Base-by-base conservation (phyloP, 176 grass and related monocot species). In the Rhipidocladum racemiflorum region DNA sequence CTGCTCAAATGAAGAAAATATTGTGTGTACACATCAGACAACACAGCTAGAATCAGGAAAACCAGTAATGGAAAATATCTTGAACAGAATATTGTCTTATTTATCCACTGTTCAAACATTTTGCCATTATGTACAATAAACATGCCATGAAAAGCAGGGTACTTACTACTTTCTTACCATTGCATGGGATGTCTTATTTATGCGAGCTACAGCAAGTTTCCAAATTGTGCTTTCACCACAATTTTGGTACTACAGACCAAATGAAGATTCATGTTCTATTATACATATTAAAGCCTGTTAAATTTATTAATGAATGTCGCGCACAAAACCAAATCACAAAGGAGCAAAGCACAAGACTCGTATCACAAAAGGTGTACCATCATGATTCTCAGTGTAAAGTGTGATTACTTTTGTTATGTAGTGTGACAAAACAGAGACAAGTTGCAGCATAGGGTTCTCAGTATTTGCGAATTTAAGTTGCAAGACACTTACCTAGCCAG, bases 401-500 rank as follows among this genome's bases (percentile, higher is more conserved):
- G 30, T 46, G 48, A 39, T 3, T 70, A 60, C 14, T 4, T 60
- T 18, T 45, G 61, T 4, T 36, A 70, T 30, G 3, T 4, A 28
- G 29, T 30, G 27, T 10, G n/a, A 51, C 32, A 45, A 57, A 75
- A 43, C 30, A 51, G n/a, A 24, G 21, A 18, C n/a, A 70, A 61
- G 67, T 11, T 72, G 49, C 5, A 80, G 55, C 27, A 72, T 23
- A 81, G 21, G 0, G 56, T 44, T 61, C 53, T 6, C 32, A 28
- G 1, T 73, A 32, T 78, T 56, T 49, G 36, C 53, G 39, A 35
- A 38, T 70, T 53, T 46, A 82, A 74, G 68, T 83, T 32, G 63
- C 64, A 81, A 84, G 14, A 72, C 27, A 68, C 84, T 87, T 77
- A 97, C 94, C 94, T 36, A 94, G 73, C 94, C 94, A 97, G 63